Conservation (phyloP, 1,284 basidiomycete genomes). For the Schizophyllum amplum region DNA sequence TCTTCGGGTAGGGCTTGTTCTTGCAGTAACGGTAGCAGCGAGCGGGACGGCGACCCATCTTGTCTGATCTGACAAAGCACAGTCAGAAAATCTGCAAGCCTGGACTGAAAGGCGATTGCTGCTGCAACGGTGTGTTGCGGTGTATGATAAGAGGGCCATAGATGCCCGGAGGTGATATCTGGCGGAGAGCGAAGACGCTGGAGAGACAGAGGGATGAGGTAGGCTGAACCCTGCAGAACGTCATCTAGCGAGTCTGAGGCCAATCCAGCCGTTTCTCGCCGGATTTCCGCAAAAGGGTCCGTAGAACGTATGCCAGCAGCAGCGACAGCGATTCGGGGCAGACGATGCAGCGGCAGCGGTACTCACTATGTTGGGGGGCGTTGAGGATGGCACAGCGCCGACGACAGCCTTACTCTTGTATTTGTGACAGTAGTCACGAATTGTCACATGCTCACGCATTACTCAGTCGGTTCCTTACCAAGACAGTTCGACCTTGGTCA, state of each 20-base stretch:
- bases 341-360: background rate
- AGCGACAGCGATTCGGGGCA: background rate
- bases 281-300: background rate
- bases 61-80: conserved; percentile 11
- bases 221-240: background rate
- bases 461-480: background rate
- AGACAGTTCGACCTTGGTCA: background rate
- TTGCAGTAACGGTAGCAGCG: conserved; percentile 98
- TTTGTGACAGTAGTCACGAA: background rate
- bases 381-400: background rate
- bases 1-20: conserved; percentile 96
- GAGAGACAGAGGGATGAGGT: background rate
- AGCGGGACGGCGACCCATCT: conserved; percentile 94
- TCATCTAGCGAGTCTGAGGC: background rate
- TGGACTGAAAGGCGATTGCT: too few species aligned
- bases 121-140: too few species aligned
- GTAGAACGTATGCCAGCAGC: background rate
- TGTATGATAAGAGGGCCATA: too few species aligned
- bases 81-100: conserved; percentile 2
- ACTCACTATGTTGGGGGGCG: background rate
- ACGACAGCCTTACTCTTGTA: background rate
- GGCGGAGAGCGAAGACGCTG: background rate
- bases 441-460: too few species aligned
- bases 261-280: background rate
- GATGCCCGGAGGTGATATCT: too few species aligned